A percentile compares a stretch with the other conserved stretches of the same genome.
phyloP scores from a whole-genome alignment of 2,329 filamentous ascomycete species.

The Aspergillus sp. region DNA sequence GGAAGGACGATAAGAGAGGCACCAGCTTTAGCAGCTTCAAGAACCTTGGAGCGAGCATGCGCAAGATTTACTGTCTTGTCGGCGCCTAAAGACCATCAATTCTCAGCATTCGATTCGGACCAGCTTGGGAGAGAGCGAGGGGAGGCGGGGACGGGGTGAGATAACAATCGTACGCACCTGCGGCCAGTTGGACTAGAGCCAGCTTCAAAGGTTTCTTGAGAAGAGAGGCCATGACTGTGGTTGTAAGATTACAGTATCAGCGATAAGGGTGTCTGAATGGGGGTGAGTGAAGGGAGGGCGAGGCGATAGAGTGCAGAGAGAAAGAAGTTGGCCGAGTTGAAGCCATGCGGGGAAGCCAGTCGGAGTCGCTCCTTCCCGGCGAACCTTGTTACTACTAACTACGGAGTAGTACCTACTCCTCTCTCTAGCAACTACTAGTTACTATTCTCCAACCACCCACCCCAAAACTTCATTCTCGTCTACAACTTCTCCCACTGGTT shows the following conservation, averaged over 20 bases:
- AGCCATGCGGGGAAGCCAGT: slow-evolving; percentile 2
- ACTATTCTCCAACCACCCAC: too few relatives aligned
- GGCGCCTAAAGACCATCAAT: slow-evolving; percentile 51
- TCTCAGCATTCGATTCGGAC: not conserved
- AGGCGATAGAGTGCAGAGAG: not conserved
- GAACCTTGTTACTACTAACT: not conserved
- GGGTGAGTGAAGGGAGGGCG: not conserved
- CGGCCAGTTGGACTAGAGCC: slow-evolving; percentile 78
- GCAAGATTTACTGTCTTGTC: slow-evolving; percentile 85
- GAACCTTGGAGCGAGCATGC: slow-evolving; percentile 78
- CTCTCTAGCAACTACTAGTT: not conserved
- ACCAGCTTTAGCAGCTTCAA: slow-evolving; percentile 73
- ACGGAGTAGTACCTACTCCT: not conserved
- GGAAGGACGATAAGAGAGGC: slow-evolving; percentile 88
- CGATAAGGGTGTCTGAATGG: not conserved
- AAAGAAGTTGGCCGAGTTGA: not conserved
- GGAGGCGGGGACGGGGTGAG: not conserved
- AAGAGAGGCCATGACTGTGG: slow-evolving; percentile 53
- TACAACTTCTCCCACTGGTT: too few relatives aligned
- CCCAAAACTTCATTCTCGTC: too few relatives aligned
- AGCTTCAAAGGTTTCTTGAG: slow-evolving; percentile 78
- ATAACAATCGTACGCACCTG: slow-evolving; percentile 50
- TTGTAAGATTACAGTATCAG: not conserved
- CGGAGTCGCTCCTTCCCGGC: not conserved
- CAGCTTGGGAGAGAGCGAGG: not conserved